These are phyloP conservation scores for Leucosporidium yakuticum DNA, from an alignment of 768 basidiomycete genomes.

Conservation along the genomic window DNA sequence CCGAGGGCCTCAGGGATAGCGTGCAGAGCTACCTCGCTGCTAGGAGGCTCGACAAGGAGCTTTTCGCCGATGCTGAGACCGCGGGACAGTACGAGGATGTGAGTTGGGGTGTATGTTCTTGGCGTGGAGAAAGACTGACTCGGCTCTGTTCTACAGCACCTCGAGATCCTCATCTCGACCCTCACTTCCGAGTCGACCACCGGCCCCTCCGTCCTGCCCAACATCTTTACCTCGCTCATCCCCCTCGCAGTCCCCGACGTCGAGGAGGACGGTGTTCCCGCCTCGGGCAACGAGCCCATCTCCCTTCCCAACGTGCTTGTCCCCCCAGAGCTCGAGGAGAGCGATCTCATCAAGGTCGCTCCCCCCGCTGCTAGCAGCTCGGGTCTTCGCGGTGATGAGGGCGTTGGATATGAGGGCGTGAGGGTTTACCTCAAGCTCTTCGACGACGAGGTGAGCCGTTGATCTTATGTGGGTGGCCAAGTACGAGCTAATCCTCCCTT, in stretches of 20 bases:
- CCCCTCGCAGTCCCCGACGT: conserved; percentile 59
- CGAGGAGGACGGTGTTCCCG: conserved; percentile 42
- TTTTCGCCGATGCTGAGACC: conserved; percentile 50
- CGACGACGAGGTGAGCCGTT: conserved; percentile 74
- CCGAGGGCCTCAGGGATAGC: conserved; percentile 22
- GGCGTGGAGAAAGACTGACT: conserved; percentile 23
- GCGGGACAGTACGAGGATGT: conserved; percentile 45
- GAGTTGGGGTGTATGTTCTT: conserved; percentile 9
- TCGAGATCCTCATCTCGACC: conserved; percentile 64
- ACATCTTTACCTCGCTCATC: conserved; percentile 39
- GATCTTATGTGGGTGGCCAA: conserved; percentile 63
- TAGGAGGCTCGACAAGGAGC: conserved; percentile 50
- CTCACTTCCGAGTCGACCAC: conserved; percentile 60
- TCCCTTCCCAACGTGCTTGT: conserved; percentile 72
- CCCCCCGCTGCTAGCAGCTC: conserved; percentile 17
- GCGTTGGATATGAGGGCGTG: conserved; percentile 47
- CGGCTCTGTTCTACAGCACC: conserved; percentile 51
- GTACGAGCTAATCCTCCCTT: conserved; percentile 28
- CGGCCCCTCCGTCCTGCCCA: conserved; percentile 45
- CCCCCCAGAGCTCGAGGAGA: conserved; percentile 78
- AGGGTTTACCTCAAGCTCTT: conserved; percentile 19
- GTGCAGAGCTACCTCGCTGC: conserved; percentile 36
- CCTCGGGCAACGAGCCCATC: conserved; percentile 51
- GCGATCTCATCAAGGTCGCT: conserved; percentile 49
- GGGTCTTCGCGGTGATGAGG: conserved; percentile 58